Conservation (phyloP, 257 asterid species). For the Gardenia jasminoides region DNA sequence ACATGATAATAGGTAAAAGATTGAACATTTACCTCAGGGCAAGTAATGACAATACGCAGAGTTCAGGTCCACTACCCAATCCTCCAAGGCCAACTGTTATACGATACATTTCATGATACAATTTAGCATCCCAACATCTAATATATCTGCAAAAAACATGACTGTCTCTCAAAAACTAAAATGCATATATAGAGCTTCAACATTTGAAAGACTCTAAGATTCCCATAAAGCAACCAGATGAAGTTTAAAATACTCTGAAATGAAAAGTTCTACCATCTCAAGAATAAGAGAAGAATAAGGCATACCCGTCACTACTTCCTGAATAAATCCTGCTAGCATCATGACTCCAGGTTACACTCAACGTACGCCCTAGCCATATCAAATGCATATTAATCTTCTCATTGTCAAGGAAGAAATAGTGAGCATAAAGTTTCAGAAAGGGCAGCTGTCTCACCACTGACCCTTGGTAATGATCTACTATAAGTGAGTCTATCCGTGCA, state of each 20-base stretch:
- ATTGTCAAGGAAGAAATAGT: background rate
- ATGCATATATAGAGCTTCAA: background rate
- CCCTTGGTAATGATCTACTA: constrained; percentile 67
- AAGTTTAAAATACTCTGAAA: background rate
- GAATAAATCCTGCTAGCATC: constrained; percentile 74
- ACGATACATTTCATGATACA: constrained; percentile 65
- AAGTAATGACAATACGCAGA: constrained; percentile 85
- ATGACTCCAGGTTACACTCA: constrained; percentile 86
- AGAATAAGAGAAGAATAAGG: constrained; percentile 13
- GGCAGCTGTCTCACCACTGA: constrained; percentile 76
- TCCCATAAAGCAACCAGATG: background rate
- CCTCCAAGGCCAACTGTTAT: constrained; percentile 85
- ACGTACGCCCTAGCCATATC: constrained; percentile 53
- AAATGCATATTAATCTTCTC: constrained; percentile 14
- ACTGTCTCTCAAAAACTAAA: constrained; percentile 10
- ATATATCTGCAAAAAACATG: constrained; percentile 50
- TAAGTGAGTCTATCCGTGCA: constrained; percentile 47
- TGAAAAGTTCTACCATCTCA: background rate
- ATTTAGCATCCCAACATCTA: constrained; percentile 85
- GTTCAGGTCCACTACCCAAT: constrained; percentile 58
- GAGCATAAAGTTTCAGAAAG: constrained; percentile 7
- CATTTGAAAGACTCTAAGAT: background rate
- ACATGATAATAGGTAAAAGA: background rate
- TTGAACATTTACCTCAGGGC: constrained; percentile 56
- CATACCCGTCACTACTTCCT: constrained; percentile 94